Evolutionary conservation across 2,329 filamentous ascomycete genomes (phyloP), one percentile per base, ranked within the genome.

Genomic region (Fusarium nurragi): DNA sequence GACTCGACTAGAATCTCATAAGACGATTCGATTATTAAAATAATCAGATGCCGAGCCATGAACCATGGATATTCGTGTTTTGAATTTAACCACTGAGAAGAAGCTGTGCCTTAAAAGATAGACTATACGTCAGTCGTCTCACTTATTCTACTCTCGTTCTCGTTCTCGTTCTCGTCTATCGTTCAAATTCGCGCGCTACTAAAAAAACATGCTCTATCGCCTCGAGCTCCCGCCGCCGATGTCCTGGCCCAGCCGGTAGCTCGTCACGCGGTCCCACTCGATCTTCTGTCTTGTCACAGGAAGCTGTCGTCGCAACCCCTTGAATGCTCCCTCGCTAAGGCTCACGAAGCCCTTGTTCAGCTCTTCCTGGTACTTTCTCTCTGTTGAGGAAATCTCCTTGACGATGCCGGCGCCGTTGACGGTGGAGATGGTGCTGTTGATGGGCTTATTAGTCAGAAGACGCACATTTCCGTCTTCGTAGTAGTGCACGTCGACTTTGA

Each of bases 401-500:
- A 90, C 83, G 43, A 98, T 86, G 32, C 89, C 90, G 0, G 86
- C 84, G 9, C 88, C 89, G 3, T 85, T 86, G 36, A 82, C 83
- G 1, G 85, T 88, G 2, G 87, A 78, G n/a, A 91, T 77, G 10
- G 85, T 86, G 4, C 86, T 77, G 1, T 83, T 83, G 13, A 94
- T 77, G 12, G 90, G 82, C 80, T 97, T 97, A 73, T 87, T 90
- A n/a, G 95, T 97, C 65, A 94, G 84, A 59, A 99, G 86, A 4
- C 95, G 90, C 56, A 99, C 95, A 75, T 99, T 99, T 64, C 95
- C 95, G 76, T 99, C 96, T 80, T 99, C 95, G 81, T 99, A 99
- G 84, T 99, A 99, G 83, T 99, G 95, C 48, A 99, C 94, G 71
- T 98, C 94, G 51, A 97, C 92, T 77, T 94, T 93, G 78, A 98